phyloP scores from a whole-genome alignment of 495 filamentous ascomycete genomes.

The Trypethelium eluteriae region DNA sequence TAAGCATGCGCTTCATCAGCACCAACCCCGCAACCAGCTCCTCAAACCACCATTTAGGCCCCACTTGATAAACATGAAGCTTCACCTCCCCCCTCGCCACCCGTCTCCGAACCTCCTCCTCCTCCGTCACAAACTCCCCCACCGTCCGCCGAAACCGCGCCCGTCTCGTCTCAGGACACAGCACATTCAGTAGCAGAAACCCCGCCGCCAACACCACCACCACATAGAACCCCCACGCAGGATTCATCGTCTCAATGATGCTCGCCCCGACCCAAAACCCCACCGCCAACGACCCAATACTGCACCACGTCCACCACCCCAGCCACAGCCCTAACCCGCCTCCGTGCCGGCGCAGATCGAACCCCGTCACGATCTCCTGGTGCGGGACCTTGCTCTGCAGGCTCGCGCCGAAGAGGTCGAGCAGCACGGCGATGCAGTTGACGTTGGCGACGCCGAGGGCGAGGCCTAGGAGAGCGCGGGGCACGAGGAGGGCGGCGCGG shows the following conservation, averaged over 20 bases:
- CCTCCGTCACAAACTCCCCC: conserved; percentile 51
- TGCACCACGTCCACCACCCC: conserved; percentile 68
- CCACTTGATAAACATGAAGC: conserved; percentile 60
- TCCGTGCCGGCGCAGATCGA: conserved; percentile 60
- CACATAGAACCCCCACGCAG: conserved; percentile 68
- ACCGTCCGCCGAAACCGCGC: conserved; percentile 57
- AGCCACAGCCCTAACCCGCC: conserved; percentile 72
- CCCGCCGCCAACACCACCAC: conserved; percentile 53
- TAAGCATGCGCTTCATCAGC: conserved; percentile 57
- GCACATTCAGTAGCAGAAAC: conserved; percentile 56
- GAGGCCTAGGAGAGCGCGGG: conserved; percentile 56
- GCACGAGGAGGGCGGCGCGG: conserved; percentile 53
- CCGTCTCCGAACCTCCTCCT: conserved; percentile 45
- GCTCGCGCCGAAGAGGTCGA: conserved; percentile 67
- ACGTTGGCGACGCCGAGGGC: conserved; percentile 66
- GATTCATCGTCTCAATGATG: conserved; percentile 52
- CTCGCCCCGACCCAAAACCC: conserved; percentile 62
- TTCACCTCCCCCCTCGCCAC: conserved; percentile 65
- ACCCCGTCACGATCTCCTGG: conserved; percentile 55
- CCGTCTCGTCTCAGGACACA: conserved; percentile 58
- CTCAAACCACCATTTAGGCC: conserved; percentile 65
- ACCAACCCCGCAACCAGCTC: conserved; percentile 65
- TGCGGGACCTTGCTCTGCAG: conserved; percentile 63
- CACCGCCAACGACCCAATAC: conserved; percentile 56
- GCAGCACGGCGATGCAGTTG: conserved; percentile 61